These are phyloP conservation scores for Lodderomyces elongisporus DNA, from an alignment of 1,139 yeast genomes.

Conservation along the genomic window DNA sequence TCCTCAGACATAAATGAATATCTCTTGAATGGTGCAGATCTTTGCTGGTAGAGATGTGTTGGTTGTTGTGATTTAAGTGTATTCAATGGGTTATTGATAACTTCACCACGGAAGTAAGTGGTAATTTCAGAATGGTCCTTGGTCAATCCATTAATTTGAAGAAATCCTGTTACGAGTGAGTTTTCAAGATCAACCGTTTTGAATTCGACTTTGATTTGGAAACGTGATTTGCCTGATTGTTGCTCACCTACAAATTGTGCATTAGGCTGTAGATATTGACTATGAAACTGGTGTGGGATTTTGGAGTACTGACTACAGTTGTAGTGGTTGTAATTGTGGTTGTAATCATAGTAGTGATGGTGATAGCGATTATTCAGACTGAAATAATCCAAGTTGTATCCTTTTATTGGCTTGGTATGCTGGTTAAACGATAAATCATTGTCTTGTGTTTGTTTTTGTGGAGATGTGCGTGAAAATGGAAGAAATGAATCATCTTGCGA, in stretches of 20 bases:
- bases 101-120: conserved; percentile 85
- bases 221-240: conserved; percentile 62
- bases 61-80: background rate
- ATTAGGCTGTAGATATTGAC: conserved; percentile 55
- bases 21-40: conserved; percentile 14
- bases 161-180: conserved; percentile 67
- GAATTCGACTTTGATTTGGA: conserved; percentile 68
- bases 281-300: background rate
- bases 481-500: background rate
- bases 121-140: conserved; percentile 71
- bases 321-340: background rate
- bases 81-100: conserved; percentile 53
- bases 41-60: background rate
- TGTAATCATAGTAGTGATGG: background rate
- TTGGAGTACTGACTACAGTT: background rate
- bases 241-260: conserved; percentile 66
- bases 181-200: conserved; percentile 61
- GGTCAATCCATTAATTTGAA: conserved; percentile 77
- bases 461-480: background rate
- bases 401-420: background rate
- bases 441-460: no score
- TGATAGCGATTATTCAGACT: background rate
- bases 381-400: conserved; percentile 1
- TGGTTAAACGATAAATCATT: no score
- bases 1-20: conserved; percentile 41